Evolutionary conservation across 2,329 filamentous ascomycete genomes (phyloP), one percentile per base, ranked within the genome.

Genomic region (Pyricularia sp.): DNA sequence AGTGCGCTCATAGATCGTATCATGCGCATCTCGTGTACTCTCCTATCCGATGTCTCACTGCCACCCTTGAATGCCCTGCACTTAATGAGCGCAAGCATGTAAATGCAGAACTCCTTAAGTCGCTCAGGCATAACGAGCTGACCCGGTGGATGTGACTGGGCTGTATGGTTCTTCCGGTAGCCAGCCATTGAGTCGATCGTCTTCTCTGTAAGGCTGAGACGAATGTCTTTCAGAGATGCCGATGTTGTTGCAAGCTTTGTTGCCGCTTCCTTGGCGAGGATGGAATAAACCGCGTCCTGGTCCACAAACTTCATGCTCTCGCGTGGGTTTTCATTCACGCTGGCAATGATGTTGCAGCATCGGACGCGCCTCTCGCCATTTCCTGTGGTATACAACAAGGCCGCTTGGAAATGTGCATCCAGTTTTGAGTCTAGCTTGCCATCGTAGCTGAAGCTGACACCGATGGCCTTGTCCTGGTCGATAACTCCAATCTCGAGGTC

Each of bases 351-450:
- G 77, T 99, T 99, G 76, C 90, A 92, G 80, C 95, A 99, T 70
- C 95, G 86, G 66, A 99, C 95, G 68, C 95, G 87, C 66, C 95
- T 89, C 79, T 99, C 89, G 4, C 95, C 95, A 67, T 86, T 90
- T 4, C 93, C 92, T 4, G 94, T 96, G 0, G 95, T 99, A 80
- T 99, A 99, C 1, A 99, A 86, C 2, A 99, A 82, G 1, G 95
- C 95, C 26, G 92, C 93, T 78, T 99, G 95, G 85, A 99, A 99
- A 80, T 99, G 95, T 9, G 94, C 94, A 78, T 99, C 95, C 26
- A 98, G 85, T 79, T 97, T 97, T 4, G 93, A 84, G 79, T 99
- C 95, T n/a, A 99, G 87, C 80, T 98, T 98, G 70, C 95, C 95
- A 76, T 99, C 95, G 78, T 99, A 97, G 74, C 88, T 92, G 78